Evolutionary conservation across 129 eudicot genomes (phyloP).

Genomic region (Oenanthe sinensis): DNA sequence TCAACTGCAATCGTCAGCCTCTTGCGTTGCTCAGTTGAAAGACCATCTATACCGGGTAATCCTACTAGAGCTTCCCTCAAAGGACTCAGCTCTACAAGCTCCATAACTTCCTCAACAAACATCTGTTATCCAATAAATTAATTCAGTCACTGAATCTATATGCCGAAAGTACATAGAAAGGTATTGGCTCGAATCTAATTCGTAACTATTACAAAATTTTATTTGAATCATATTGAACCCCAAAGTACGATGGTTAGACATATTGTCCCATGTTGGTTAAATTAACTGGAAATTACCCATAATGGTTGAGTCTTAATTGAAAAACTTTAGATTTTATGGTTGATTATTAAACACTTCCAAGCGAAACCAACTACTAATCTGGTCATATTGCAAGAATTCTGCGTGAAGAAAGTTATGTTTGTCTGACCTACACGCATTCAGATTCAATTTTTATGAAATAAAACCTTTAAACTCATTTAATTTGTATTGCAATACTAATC

Average conservation of each 20-base stretch:
- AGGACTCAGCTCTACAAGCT: constrained; percentile 74
- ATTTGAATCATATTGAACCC: not conserved
- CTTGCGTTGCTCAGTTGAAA: constrained; percentile 84
- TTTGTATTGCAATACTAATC: not conserved
- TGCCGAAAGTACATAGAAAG: not conserved
- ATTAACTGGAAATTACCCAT: not conserved
- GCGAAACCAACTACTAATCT: not conserved
- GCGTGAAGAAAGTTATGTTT: not conserved
- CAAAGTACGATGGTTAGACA: not conserved
- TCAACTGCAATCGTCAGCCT: constrained; percentile 87
- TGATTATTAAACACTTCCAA: no score
- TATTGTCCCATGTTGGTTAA: not conserved
- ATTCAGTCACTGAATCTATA: not conserved
- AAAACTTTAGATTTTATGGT: not conserved
- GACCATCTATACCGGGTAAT: constrained; percentile 90
- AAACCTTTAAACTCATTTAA: not conserved
- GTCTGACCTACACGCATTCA: not conserved
- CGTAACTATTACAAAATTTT: not conserved
- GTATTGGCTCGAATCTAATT: not conserved
- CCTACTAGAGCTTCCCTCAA: constrained; percentile 78
- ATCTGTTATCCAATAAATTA: constrained; percentile 30
- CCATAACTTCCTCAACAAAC: constrained; percentile 90
- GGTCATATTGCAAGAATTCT: not conserved
- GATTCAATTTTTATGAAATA: not conserved
- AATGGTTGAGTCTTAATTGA: not conserved